These are phyloP conservation scores for Quercus berberidifolia DNA, from an alignment of 306 rosid genomes.

Conservation along the genomic window DNA sequence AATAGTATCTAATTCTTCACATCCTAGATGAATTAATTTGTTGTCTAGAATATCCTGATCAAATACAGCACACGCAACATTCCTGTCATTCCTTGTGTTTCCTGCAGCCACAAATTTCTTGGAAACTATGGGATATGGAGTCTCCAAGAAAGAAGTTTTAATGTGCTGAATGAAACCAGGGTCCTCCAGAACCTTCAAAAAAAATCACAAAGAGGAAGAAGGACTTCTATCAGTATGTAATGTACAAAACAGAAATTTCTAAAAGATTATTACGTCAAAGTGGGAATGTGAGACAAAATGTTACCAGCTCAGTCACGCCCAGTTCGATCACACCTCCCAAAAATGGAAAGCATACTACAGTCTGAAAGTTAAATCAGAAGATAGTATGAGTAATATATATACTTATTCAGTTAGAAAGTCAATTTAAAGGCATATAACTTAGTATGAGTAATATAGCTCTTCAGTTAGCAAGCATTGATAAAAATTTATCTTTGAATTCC, in stretches of 20 bases:
- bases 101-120: conserved; percentile 24
- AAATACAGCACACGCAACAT: conserved; percentile 20
- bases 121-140: conserved; percentile 27
- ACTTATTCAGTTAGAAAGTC: neutral
- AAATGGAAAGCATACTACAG: conserved; percentile 81
- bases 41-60: conserved; percentile 37
- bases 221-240: neutral
- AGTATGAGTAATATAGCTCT: neutral
- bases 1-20: conserved; percentile 34
- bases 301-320: conserved; percentile 63
- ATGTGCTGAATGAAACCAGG: conserved; percentile 51
- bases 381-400: conserved; percentile 1
- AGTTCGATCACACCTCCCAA: conserved; percentile 75
- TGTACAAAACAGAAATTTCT: neutral
- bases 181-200: conserved; percentile 66
- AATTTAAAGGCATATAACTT: neutral
- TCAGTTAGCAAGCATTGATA: neutral
- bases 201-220: neutral
- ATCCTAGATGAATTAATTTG: conserved; percentile 31
- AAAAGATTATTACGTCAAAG: neutral
- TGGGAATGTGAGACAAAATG: conserved; percentile 4
- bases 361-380: conserved; percentile 45
- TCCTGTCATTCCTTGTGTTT: conserved; percentile 28
- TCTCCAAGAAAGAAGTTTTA: conserved; percentile 51
- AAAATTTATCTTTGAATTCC: neutral